Percentiles rank a stretch among this genome's conserved stretches.
Evolutionary conservation across 2,329 filamentous ascomycete species (phyloP).

Genomic region (Aspergillus ibericus): DNA sequence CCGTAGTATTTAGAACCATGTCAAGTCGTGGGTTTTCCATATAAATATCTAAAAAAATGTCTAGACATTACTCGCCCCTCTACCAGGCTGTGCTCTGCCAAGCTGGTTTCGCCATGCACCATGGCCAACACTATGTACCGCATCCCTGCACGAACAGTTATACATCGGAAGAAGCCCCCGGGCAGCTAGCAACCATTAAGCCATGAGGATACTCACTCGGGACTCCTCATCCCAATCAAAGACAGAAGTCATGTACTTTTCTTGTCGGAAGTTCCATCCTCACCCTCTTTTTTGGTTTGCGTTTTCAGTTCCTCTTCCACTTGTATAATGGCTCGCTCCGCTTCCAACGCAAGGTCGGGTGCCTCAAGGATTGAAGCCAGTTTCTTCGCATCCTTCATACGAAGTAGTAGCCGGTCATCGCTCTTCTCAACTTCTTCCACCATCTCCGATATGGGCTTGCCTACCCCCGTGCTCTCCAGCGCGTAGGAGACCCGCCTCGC

Average conservation of each 20-base stretch:
- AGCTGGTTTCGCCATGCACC: not conserved
- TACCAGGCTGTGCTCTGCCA: not conserved
- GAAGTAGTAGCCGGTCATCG: conserved; percentile 49
- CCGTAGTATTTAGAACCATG: too few species aligned
- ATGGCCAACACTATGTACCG: not conserved
- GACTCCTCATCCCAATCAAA: not conserved
- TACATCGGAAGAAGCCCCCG: not conserved
- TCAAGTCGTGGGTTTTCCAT: not conserved
- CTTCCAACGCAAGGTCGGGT: conserved; percentile 69
- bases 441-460: conserved; percentile 33
- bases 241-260: conserved; percentile 22
- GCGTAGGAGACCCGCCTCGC: conserved; percentile 41
- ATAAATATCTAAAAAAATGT: not conserved
- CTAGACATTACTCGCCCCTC: not conserved
- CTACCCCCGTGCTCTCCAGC: conserved; percentile 26
- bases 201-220: not conserved
- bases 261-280: conserved; percentile 15
- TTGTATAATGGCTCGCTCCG: conserved; percentile 75
- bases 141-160: not conserved
- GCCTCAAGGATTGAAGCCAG: conserved; percentile 64
- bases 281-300: conserved; percentile 20
- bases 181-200: not conserved
- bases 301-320: conserved; percentile 50
- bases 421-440: conserved; percentile 38
- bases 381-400: conserved; percentile 53